These are phyloP conservation scores for Fusarium continuum DNA, from an alignment of 2,329 filamentous ascomycete species.

Conservation along the genomic window DNA sequence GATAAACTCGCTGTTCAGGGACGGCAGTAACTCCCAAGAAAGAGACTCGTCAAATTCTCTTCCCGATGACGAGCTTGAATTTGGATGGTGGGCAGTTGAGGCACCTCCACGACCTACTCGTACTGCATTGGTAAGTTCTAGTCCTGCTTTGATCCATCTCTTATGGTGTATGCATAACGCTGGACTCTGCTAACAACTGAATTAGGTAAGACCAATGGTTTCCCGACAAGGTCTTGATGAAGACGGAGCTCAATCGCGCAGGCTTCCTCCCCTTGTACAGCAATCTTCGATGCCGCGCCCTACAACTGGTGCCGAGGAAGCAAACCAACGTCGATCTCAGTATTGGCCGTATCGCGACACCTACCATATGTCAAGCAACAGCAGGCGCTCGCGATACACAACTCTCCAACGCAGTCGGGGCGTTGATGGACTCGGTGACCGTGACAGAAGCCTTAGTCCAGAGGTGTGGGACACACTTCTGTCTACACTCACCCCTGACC, in stretches of 20 bases:
- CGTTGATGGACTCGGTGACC: constrained; percentile 82
- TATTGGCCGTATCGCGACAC: background rate
- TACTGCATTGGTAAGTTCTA: constrained; percentile 37
- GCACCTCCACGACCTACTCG: constrained; percentile 29
- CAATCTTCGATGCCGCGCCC: constrained; percentile 1
- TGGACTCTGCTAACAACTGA: constrained; percentile 3
- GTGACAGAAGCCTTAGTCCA: constrained; percentile 82
- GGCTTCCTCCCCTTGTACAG: background rate
- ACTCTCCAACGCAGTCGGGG: constrained; percentile 17
- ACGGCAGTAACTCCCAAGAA: constrained; percentile 23
- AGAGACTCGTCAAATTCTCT: constrained; percentile 10
- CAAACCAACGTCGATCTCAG: constrained; percentile 2
- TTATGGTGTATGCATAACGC: background rate
- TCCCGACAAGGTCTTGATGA: background rate
- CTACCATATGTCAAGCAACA: background rate
- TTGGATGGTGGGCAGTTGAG: constrained; percentile 43
- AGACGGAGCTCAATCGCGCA: background rate
- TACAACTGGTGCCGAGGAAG: background rate
- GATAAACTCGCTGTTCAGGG: constrained; percentile 39
- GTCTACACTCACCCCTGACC: constrained; percentile 82
- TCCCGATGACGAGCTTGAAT: constrained; percentile 13
- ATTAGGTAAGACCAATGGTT: constrained; percentile 12
- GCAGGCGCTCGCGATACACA: constrained; percentile 3
- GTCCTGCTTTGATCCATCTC: background rate
- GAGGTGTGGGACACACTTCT: constrained; percentile 84